phyloP scores from a whole-genome alignment of 768 basidiomycete species.

The Lentinula detonsa region DNA sequence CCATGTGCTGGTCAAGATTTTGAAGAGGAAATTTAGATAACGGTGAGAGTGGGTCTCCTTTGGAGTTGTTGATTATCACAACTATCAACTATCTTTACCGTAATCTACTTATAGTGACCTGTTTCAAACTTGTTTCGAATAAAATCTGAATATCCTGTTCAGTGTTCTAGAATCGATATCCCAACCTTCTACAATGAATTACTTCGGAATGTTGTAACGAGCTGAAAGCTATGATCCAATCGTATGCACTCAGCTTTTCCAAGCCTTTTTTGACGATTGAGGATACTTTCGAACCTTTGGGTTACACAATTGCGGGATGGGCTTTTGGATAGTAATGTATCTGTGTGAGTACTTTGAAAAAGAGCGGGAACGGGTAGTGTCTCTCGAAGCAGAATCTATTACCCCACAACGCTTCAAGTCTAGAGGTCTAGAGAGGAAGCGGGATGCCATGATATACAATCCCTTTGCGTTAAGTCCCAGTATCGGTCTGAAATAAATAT shows the following conservation, averaged over 20 bases:
- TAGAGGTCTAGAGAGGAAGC: not conserved
- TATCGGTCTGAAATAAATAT: too few species aligned
- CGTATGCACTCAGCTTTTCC: too few species aligned
- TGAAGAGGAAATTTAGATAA: constrained; percentile 29
- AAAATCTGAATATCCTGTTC: too few species aligned
- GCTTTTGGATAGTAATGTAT: too few species aligned
- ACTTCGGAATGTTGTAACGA: too few species aligned
- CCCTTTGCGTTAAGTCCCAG: too few species aligned
- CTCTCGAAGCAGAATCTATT: not conserved
- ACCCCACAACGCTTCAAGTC: not conserved
- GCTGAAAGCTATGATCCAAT: too few species aligned
- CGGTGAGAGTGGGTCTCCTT: not conserved
- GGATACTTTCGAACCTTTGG: too few species aligned
- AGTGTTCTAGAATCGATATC: too few species aligned
- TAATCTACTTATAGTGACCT: not conserved
- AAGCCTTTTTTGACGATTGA: too few species aligned
- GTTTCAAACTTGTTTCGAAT: not conserved
- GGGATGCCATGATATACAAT: not conserved
- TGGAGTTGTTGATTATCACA: not conserved
- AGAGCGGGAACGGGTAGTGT: not conserved
- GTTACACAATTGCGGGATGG: not conserved
- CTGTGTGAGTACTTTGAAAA: not conserved
- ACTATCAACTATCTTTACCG: not conserved
- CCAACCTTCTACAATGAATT: too few species aligned
- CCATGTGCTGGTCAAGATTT: constrained; percentile 62